phyloP scores from a whole-genome alignment of 352 stramenopile genomes.

The Pythium scleroteichum region DNA sequence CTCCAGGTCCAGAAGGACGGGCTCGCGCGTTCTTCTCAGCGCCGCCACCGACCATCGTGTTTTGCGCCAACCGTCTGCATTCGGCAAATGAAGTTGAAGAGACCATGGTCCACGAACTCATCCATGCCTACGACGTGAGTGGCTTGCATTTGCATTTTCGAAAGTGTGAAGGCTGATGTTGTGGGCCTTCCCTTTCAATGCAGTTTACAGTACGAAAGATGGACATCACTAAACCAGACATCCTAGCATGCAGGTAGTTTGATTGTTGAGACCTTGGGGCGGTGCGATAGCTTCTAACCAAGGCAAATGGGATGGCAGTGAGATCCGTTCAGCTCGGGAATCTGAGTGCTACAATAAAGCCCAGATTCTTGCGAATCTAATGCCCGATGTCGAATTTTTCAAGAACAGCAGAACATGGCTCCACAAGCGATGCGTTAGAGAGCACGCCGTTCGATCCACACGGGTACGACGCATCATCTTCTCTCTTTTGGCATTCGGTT shows the following conservation, averaged over 20 bases:
- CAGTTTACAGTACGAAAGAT: constrained; percentile 85
- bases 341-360: constrained; percentile 84
- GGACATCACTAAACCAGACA: constrained; percentile 80
- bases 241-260: constrained; percentile 74
- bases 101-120: constrained; percentile 84
- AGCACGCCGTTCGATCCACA: constrained; percentile 75
- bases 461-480: constrained; percentile 36
- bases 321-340: constrained; percentile 79
- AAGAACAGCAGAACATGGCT: constrained; percentile 61
- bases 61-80: constrained; percentile 79
- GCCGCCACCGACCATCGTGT: constrained; percentile 76
- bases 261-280: not conserved
- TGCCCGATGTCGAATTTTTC: constrained; percentile 67
- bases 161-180: no score
- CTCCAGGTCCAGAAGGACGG: constrained; percentile 64
- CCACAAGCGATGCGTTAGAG: constrained; percentile 65
- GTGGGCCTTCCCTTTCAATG: not conserved
- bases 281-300: no score
- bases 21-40: constrained; percentile 84
- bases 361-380: constrained; percentile 50
- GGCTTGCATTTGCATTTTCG: not conserved
- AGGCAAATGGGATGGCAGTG: constrained; percentile 31
- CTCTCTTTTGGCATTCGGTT: no score
- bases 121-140: constrained; percentile 83
- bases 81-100: constrained; percentile 75